Conservation (phyloP, 2,329 filamentous ascomycete species). For the Botrytis byssoidea region DNA sequence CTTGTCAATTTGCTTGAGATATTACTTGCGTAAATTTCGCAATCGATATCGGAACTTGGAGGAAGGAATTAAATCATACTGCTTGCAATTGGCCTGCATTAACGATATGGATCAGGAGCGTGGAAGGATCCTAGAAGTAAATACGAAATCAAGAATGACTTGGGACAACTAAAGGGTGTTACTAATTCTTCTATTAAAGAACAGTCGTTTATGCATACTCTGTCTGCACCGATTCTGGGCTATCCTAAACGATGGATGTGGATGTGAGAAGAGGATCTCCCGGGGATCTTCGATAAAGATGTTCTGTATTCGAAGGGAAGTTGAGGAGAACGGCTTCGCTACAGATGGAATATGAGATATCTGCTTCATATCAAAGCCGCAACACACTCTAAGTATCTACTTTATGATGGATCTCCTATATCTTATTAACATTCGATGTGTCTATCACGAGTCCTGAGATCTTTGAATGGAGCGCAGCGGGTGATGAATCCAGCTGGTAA, state of each 20-base stretch:
- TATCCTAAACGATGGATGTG: background rate
- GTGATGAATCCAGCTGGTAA: background rate
- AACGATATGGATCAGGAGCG: background rate
- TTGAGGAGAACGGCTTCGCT: background rate
- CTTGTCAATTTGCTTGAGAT: background rate
- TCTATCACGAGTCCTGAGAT: background rate
- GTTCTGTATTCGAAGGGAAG: background rate
- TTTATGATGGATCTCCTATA: background rate
- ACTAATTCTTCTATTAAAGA: too few relatives aligned
- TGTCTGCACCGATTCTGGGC: background rate
- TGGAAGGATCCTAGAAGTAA: too few relatives aligned
- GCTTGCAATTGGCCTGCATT: background rate
- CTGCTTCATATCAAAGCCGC: background rate
- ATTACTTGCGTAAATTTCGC: background rate
- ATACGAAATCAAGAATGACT: too few relatives aligned
- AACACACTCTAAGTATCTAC: background rate
- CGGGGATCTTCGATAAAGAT: background rate
- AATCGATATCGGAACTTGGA: background rate
- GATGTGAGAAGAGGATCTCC: background rate
- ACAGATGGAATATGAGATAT: background rate
- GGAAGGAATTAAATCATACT: background rate
- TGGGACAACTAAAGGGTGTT: too few relatives aligned
- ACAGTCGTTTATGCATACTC: background rate
- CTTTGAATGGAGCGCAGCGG: too few relatives aligned
- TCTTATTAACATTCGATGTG: fast-evolving